These are phyloP conservation scores for Agaricus blazei DNA, from an alignment of 768 basidiomycete genomes.

Conservation along the genomic window DNA sequence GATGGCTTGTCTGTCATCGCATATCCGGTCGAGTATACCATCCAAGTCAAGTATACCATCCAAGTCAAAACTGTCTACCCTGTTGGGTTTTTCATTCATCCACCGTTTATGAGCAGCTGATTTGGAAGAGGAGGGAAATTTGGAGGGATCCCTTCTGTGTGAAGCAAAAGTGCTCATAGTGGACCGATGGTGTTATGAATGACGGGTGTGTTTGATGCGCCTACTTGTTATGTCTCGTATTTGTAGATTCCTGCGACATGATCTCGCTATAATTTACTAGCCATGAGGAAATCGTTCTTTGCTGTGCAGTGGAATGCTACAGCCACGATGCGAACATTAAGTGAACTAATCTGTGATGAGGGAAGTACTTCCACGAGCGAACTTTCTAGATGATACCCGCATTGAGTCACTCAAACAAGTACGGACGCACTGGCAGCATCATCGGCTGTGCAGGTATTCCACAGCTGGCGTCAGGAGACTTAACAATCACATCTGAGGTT, in stretches of 20 bases:
- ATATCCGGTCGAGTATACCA: slow-evolving; percentile 14
- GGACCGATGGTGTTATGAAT: background rate
- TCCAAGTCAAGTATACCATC: background rate
- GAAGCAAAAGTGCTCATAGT: background rate
- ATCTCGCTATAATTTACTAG: background rate
- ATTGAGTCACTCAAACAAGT: no score
- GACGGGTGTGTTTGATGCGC: background rate
- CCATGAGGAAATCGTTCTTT: background rate
- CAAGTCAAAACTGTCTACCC: background rate
- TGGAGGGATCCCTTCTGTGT: background rate
- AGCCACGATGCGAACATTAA: background rate
- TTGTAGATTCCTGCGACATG: background rate
- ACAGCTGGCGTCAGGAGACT: no score
- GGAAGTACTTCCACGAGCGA: no score
- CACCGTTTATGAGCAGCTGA: background rate
- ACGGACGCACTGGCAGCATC: no score
- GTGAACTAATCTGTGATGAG: no score
- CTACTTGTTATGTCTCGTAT: no score
- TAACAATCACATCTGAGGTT: no score
- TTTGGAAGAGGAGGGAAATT: background rate
- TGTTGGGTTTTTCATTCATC: background rate
- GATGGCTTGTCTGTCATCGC: slow-evolving; percentile 28
- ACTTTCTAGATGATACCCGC: no score
- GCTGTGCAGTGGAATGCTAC: background rate
- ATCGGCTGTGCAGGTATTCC: no score